Evolutionary conservation across 306 rosid genomes (phyloP), one percentile per base, ranked within the genome.

Genomic region (Cyamopsis tetragonoloba): DNA sequence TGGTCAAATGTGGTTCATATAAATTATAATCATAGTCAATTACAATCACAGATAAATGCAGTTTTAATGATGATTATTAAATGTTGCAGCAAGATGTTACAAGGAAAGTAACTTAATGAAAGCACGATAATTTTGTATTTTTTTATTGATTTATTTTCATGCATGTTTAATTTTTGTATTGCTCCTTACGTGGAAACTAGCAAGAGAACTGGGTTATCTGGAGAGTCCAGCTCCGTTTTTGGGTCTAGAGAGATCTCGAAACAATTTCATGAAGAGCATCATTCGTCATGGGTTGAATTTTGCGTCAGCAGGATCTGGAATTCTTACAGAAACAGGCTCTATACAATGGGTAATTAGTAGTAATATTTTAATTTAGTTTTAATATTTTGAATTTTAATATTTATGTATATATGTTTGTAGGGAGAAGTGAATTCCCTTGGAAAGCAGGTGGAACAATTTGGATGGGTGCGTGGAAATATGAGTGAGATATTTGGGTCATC

Each of bases 251-350:
- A 31, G 41, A 11, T 59, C n/a, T 13, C 37, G 3, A 0, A 4
- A 30, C 48, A 73, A 39, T 20, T 83, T 70, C 41, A 69, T 75
- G 47, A 55, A 24, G 23, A 69, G 49, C 22, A 66, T 83, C 22
- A 66, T 83, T 27, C 50, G 77, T 4, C 30, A 0, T 2, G 91
- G 91, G 1, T 77, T 57, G 1, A 86, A 86, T 63, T 86, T 86
- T 78, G 91, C 84, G 3, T 86, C 84, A 2, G 86, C 4, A 1
- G 88, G 88, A 1, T 43, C 84, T 44, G 86, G 91, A 50, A 74
- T 86, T 55, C 79, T 80, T 19, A 20, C 12, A 3, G 10, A 43
- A 0, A 86, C 91, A 7, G 91, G 88, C 2, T 3, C 1, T 0
- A 27, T 3, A 4, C 48, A 41, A 69, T 79, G 56, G 79, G 84